Evolutionary conservation across 1,139 yeast species (phyloP), one percentile per base, ranked within the genome.

Genomic region (Hansenula sp.): DNA sequence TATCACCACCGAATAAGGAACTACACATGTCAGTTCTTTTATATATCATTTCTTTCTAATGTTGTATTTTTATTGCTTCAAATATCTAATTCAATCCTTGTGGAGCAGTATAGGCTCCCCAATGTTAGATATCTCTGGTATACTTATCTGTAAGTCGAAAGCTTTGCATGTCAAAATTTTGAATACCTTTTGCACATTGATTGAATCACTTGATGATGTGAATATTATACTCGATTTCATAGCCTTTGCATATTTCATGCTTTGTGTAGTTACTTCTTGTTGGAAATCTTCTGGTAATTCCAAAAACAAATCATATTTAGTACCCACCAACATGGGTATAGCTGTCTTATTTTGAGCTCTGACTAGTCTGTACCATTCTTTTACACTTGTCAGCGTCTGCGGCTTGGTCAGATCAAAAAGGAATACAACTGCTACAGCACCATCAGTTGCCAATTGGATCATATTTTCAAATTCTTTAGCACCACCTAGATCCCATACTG

Each of bases 401-500:
- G 86, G 87, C 37, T 97, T 73, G 2, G 97, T 86, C 45, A 92
- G 68, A 64, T 92, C 98, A 68, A 94, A 92, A 82, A 88, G 80
- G 57, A 90, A 90, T 40, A 94, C 71, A 28, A 92, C 79, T 2
- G 97, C 97, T 11, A 90, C 95, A 1, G 98, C 95, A 48, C 92
- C 97, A 49, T 86, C 83, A 13, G 95, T 85, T 10, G 94, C 97
- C 44, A 92, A 68, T 20, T 97, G 97, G 38, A 94, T 69, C 99
- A 92, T 92, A 61, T 92, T 92, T 44, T 90, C 89, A 62, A 90
- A 92, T 61, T 94, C 98, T 44, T 89, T 77, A 55, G 90, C 96
- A 0, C 99, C 99, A 24, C 99, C 99, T 18, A 92, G 69, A 63
- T 92, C 99, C 96, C 97, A 92, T 31, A 92, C 83, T 25, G 95